Percentiles rank a stretch among this genome's conserved stretches.
Evolutionary conservation across 73 alveolate species (phyloP).

Genomic region (Stentor coeruleus): DNA sequence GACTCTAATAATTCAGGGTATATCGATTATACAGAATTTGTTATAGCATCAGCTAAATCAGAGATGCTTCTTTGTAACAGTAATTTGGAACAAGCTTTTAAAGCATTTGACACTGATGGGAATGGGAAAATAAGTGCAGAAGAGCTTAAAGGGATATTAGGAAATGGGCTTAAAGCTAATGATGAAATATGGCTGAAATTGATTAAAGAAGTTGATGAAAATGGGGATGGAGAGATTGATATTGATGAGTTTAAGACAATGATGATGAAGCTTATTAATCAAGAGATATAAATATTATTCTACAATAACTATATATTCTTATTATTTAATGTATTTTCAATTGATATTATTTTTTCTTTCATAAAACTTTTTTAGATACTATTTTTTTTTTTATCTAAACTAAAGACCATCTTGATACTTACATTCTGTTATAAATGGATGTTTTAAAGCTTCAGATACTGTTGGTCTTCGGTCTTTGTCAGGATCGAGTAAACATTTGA

Average conservation of each 20-base stretch:
- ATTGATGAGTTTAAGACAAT: background rate
- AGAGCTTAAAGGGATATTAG: constrained; percentile 31
- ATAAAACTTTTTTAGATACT: no score
- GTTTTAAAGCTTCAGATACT: background rate
- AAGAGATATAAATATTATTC: no score
- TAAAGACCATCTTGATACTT: background rate
- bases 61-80: constrained; percentile 10
- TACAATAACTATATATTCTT: no score
- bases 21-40: constrained; percentile 41
- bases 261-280: no score
- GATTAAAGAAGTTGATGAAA: constrained; percentile 36
- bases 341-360: no score
- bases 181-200: constrained; percentile 34
- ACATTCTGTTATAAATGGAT: background rate
- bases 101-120: constrained; percentile 34
- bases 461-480: background rate
- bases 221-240: constrained; percentile 44
- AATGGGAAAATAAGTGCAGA: constrained; percentile 36
- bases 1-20: constrained; percentile 33
- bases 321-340: no score
- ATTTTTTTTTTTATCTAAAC: background rate
- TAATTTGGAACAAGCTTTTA: constrained; percentile 32
- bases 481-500: background rate
- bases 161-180: constrained; percentile 2
- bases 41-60: constrained; percentile 26